Conservation (phyloP, 768 basidiomycete genomes). For the Artomyces pyxidatus region DNA sequence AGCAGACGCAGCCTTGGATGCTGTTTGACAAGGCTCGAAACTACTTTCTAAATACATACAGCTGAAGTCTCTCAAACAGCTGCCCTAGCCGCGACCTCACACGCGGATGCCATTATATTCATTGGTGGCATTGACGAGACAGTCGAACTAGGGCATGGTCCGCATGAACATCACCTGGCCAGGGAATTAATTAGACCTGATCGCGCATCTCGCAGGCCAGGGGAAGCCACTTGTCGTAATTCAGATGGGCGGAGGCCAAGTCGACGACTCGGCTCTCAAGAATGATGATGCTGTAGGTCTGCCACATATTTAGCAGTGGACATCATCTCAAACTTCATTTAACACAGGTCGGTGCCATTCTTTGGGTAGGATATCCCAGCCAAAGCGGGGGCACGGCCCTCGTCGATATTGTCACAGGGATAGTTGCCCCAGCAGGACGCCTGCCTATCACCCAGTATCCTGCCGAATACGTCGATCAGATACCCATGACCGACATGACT, state of each 20-base stretch:
- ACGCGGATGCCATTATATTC: constrained; percentile 43
- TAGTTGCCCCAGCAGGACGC: constrained; percentile 45
- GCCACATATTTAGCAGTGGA: not conserved
- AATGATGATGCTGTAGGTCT: constrained; percentile 18
- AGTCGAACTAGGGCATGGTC: constrained; percentile 40
- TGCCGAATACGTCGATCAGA: constrained; percentile 35
- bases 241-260: constrained; percentile 51
- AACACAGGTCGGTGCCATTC: constrained; percentile 33
- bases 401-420: constrained; percentile 43
- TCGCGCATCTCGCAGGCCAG: constrained; percentile 33
- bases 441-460: constrained; percentile 49
- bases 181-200: constrained; percentile 43
- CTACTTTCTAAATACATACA: too few relatives aligned
- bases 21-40: too few relatives aligned
- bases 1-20: too few relatives aligned
- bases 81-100: constrained; percentile 40
- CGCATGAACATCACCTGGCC: constrained; percentile 45
- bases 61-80: too few relatives aligned
- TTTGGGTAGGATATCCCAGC: constrained; percentile 53
- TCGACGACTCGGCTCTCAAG: constrained; percentile 41
- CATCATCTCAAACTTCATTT: not conserved
- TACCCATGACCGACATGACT: constrained; percentile 53
- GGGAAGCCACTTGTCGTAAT: constrained; percentile 45
- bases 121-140: constrained; percentile 47
- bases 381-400: constrained; percentile 48